Evolutionary conservation across 2,329 filamentous ascomycete species (phyloP), one percentile per base, ranked within the genome.

Genomic region (Exserohilum turcica): DNA sequence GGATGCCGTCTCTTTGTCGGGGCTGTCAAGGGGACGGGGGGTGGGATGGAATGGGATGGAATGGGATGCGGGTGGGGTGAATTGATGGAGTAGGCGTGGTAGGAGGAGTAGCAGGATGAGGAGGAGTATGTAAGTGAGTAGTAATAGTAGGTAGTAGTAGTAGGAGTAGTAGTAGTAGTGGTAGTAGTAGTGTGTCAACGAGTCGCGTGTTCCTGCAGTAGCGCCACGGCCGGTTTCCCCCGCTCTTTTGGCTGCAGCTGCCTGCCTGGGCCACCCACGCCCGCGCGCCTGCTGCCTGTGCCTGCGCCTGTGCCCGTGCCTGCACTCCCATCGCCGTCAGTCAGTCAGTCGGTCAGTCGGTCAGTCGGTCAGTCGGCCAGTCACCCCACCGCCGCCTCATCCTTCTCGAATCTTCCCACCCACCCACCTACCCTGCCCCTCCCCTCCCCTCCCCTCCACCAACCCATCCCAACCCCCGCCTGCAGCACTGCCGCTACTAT

Each of bases 171-270:
- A 6, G 33, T 19, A 3, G 36, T n/a, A 38, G 16, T 38, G 36
- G 16, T 12, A 33, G 13, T n/a, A n/a, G n/a, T n/a, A n/a, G n/a
- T n/a, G n/a, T n/a, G n/a, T n/a, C n/a, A n/a, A n/a, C n/a, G n/a
- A n/a, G n/a, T n/a, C n/a, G n/a, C n/a, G 37, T 42, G 43, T 47
- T 46, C 48, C 43, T 52, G 48, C 48, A 52, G 48, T 52, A 52
- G 48, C 48, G 48, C 15, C 5, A n/a, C 24, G 6, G 24, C 18
- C 38, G 16, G 36, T 10, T 24, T 27, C 27, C 24, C 38, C 18
- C 36, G 21, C 21, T 24, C 21, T 24, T 24, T 24, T 24, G 21
- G 21, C 21, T 24, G 21, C 21, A 24, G 21, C n/a, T n/a, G n/a
- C n/a, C n/a, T n/a, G n/a, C 21, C 21, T 24, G 21, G 21, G 21